Conservation (phyloP, 2,329 filamentous ascomycete genomes). For the Alternaria postmessia region DNA sequence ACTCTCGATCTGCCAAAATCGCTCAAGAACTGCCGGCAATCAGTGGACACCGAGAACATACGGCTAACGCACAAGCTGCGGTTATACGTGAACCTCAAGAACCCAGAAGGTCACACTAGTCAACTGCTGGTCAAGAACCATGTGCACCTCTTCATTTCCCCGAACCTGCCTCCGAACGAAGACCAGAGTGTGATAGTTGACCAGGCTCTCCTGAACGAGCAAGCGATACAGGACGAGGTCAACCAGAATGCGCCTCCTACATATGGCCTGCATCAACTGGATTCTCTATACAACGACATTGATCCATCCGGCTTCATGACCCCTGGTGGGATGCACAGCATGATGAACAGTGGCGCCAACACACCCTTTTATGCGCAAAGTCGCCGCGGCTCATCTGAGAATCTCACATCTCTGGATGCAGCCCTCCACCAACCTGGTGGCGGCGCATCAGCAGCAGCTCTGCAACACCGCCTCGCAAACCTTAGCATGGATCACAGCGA, state of each 20-base stretch:
- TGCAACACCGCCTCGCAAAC: slow-evolving; percentile 73
- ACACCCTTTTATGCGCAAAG: slow-evolving; percentile 79
- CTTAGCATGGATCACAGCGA: slow-evolving; percentile 54
- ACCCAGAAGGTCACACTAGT: slow-evolving; percentile 92
- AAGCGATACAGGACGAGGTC: slow-evolving; percentile 62
- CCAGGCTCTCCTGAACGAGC: slow-evolving; percentile 47
- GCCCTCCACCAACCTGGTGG: slow-evolving; percentile 44
- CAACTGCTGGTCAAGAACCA: slow-evolving; percentile 93
- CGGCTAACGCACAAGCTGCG: slow-evolving; percentile 93
- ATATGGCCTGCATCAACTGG: slow-evolving; percentile 88
- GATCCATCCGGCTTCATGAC: slow-evolving; percentile 84
- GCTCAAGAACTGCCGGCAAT: slow-evolving; percentile 84
- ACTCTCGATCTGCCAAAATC: slow-evolving; percentile 77
- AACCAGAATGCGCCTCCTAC: slow-evolving; percentile 82
- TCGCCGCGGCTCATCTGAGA: slow-evolving; percentile 80
- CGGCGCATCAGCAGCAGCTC: slow-evolving; percentile 63
- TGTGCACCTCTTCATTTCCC: slow-evolving; percentile 93
- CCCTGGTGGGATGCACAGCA: slow-evolving; percentile 68
- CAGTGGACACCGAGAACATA: slow-evolving; percentile 87
- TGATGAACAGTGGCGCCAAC: slow-evolving; percentile 64
- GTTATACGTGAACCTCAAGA: slow-evolving; percentile 87
- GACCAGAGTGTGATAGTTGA: slow-evolving; percentile 73
- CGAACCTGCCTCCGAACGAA: slow-evolving; percentile 87
- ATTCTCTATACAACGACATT: slow-evolving; percentile 88
- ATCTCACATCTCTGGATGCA: slow-evolving; percentile 69